Evolutionary conservation across 805 yeast genomes (phyloP).

Genomic region (Wickerhamomyces hampshirensis): DNA sequence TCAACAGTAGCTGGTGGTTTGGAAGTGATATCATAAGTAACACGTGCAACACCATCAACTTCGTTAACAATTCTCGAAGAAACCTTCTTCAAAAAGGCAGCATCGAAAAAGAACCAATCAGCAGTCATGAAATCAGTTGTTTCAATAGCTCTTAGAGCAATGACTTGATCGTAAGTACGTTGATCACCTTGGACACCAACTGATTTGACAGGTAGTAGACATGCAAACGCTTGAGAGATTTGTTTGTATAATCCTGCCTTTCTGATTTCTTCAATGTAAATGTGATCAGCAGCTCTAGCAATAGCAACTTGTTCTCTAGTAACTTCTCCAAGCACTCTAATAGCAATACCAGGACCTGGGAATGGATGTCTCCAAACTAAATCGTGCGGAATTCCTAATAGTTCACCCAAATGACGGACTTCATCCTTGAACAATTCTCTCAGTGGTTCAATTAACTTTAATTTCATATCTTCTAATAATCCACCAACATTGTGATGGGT

Average conservation of each 20-base stretch:
- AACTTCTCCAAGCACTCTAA: constrained; percentile 96
- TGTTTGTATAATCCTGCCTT: constrained; percentile 88
- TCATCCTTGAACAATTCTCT: constrained; percentile 99
- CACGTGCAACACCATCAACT: constrained; percentile 98
- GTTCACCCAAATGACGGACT: constrained; percentile 93
- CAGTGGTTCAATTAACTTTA: constrained; percentile 96
- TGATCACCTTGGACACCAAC: constrained; percentile 99
- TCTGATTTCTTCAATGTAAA: constrained; percentile 93
- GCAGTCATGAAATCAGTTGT: constrained; percentile 99
- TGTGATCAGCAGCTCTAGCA: constrained; percentile 95
- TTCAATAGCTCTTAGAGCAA: constrained; percentile 97
- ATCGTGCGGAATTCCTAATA: constrained; percentile 93
- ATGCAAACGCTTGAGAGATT: constrained; percentile 97
- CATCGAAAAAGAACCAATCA: constrained; percentile 96
- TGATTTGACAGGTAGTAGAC: constrained; percentile 92
- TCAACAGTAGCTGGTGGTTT: constrained; percentile 99
- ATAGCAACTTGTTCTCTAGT: constrained; percentile 89
- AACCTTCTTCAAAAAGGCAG: constrained; percentile 84
- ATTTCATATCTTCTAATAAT: constrained; percentile 93
- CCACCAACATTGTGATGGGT: constrained; percentile 99
- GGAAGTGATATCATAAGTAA: constrained; percentile 96
- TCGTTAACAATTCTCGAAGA: constrained; percentile 97
- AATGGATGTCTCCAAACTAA: constrained; percentile 99
- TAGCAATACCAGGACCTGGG: constrained; percentile 99
- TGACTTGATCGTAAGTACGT: constrained; percentile 98